A percentile compares a stretch with the other conserved stretches of the same genome.
Conservation (phyloP, 805 yeast genomes). For the Yarrowia porcina region DNA sequence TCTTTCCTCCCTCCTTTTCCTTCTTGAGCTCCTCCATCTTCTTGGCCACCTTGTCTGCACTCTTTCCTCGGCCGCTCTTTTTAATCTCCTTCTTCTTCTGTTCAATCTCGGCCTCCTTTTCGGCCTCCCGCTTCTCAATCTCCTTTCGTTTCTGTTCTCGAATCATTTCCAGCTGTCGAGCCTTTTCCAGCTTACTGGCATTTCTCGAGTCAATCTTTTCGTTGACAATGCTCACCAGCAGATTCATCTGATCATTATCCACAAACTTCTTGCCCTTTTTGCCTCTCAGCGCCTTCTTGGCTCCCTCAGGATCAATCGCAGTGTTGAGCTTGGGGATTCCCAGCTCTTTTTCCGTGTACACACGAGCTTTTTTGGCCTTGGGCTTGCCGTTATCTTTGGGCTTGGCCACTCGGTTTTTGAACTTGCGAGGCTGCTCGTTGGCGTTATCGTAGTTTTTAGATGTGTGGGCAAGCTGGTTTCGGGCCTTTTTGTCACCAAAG, state of each 20-base stretch:
- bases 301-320: slow-evolving; percentile 79
- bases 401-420: slow-evolving; percentile 29
- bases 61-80: slow-evolving; percentile 63
- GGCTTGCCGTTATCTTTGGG: slow-evolving; percentile 23
- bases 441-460: slow-evolving; percentile 29
- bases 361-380: slow-evolving; percentile 35
- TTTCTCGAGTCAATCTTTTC: slow-evolving; percentile 73
- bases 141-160: slow-evolving; percentile 84
- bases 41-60: slow-evolving; percentile 24
- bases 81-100: slow-evolving; percentile 74
- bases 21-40: not conserved
- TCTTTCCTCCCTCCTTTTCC: not conserved
- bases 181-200: slow-evolving; percentile 87
- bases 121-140: slow-evolving; percentile 76
- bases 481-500: slow-evolving; percentile 31
- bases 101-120: slow-evolving; percentile 65
- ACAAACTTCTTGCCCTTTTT: slow-evolving; percentile 56
- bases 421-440: slow-evolving; percentile 17
- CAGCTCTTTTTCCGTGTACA: slow-evolving; percentile 71
- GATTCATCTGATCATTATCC: slow-evolving; percentile 63
- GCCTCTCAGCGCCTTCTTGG: slow-evolving; percentile 60
- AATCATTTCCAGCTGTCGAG: slow-evolving; percentile 83
- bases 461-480: slow-evolving; percentile 30
- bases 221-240: slow-evolving; percentile 76
- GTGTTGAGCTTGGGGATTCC: slow-evolving; percentile 76